Evolutionary conservation across 2,329 filamentous ascomycete species (phyloP), one percentile per base, ranked within the genome.

Genomic region (Fusarium nematophilum): DNA sequence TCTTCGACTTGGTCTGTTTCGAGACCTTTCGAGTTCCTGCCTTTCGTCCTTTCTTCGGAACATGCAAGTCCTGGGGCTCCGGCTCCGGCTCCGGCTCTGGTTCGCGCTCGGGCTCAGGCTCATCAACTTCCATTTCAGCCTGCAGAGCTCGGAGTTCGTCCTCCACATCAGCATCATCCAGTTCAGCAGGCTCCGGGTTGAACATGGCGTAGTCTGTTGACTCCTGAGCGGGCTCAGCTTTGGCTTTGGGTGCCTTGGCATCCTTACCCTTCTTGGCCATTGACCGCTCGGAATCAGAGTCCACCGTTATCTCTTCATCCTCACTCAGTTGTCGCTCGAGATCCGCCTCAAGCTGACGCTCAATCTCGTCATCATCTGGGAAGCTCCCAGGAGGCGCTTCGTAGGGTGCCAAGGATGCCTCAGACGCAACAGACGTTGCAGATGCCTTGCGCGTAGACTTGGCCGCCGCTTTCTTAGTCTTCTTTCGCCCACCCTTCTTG

Each of bases 341-440:
- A 53, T 90, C 89, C 3, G 84, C 86, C 66, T 90, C 83, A 1
- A 91, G 77, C 42, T 86, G 85, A 17, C 83, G 83, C 45, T 91
- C 86, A 30, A 91, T 82, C 59, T 90, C 88, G 2, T 86, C 84
- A 57, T 91, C 87, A 49, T 86, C 80, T 0, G 83, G 82, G 9
- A 84, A 73, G 5, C 73, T 73, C 13, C 75, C 75, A n/a, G 78
- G 68, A 5, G 76, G 72, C 4, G 68, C 70, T 29, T 71, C 70
- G 5, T 77, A 53, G 2, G 84, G 83, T 25, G 78, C 75, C 27
- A 80, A 81, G 2, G 84, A 83, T 17, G 79, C 75, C 13, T 83
- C 82, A 2, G 85, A 83, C 27, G 79, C 72, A 18, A 81, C 79
- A 3, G 86, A 87, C 2, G 72, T 72, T 15, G 81, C 79, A 3